phyloP scores from a whole-genome alignment of 139 green algal species.

The Spirogloea muscicola region DNA sequence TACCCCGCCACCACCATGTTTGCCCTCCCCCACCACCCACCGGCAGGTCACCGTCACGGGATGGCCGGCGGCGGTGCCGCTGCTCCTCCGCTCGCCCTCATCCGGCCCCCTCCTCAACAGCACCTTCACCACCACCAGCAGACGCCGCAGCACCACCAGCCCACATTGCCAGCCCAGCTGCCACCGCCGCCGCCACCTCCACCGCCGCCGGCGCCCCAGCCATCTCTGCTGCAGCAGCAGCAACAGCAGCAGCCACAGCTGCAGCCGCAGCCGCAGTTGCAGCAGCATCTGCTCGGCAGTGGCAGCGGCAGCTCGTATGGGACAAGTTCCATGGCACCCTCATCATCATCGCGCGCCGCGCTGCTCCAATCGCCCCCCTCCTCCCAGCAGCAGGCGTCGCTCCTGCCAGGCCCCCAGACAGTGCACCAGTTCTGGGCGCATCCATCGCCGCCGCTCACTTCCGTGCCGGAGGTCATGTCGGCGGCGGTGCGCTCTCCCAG shows the following conservation, averaged over 20 bases:
- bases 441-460: no score
- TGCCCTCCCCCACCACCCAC: no score
- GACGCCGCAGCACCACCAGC: constrained; percentile 8
- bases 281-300: background rate
- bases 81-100: no score
- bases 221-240: constrained; percentile 2
- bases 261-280: constrained; percentile 9
- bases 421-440: no score
- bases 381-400: no score
- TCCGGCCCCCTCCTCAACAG: background rate
- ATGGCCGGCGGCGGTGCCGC: no score
- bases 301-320: background rate
- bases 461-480: no score
- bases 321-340: no score
- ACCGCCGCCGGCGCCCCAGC: background rate
- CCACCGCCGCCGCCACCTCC: background rate
- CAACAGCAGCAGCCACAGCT: constrained; percentile 23
- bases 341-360: no score
- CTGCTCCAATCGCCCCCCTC: no score
- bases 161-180: constrained; percentile 12
- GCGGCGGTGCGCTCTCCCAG: no score
- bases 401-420: no score
- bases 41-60: background rate
- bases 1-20: constrained; percentile 1
- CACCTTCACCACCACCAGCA: background rate